phyloP scores from a whole-genome alignment of 2,329 filamentous ascomycete species.

The Incumbomyces lentus region DNA sequence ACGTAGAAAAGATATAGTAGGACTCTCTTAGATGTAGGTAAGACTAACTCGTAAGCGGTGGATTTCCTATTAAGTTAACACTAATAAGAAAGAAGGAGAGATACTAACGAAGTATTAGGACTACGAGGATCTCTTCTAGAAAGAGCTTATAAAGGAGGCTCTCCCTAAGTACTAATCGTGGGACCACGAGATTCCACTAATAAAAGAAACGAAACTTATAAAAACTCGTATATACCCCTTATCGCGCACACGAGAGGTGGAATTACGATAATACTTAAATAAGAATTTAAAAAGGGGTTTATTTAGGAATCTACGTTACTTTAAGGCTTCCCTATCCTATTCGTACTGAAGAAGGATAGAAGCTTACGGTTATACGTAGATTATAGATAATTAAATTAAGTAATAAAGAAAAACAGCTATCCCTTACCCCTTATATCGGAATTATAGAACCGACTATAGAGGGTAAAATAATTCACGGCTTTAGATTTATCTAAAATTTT shows the following conservation, averaged over 20 bases:
- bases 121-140: not conserved
- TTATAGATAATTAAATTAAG: not conserved
- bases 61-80: too few relatives aligned
- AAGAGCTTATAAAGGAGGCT: not conserved
- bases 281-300: not conserved
- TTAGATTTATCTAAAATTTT: too few relatives aligned
- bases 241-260: not conserved
- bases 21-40: too few relatives aligned
- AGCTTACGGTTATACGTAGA: not conserved
- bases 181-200: not conserved
- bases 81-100: too few relatives aligned
- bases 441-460: not conserved
- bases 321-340: not conserved
- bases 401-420: conserved; percentile 2
- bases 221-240: not conserved
- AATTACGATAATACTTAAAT: not conserved
- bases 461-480: not conserved
- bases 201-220: not conserved
- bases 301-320: not conserved
- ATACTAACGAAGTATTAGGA: not conserved
- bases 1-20: too few relatives aligned
- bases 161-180: not conserved
- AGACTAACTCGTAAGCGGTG: too few relatives aligned
- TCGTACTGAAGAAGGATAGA: conserved; percentile 2
- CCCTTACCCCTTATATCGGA: not conserved